Evolutionary conservation across 139 green algal species (phyloP).

Genomic region (Klebsormidium nitens): DNA sequence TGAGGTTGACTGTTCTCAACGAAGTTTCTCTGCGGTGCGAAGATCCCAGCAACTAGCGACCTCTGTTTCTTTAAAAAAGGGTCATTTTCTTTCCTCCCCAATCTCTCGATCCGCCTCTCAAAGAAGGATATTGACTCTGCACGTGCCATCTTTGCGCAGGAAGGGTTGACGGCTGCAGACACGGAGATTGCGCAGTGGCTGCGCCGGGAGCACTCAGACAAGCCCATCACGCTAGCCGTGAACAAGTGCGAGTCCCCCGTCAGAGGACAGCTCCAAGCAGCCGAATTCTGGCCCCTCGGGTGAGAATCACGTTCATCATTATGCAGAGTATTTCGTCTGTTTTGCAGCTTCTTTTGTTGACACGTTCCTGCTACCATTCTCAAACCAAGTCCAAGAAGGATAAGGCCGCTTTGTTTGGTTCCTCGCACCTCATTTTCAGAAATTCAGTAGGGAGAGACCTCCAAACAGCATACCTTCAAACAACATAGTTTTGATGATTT

Average conservation of each 20-base stretch:
- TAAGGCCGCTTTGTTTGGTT: too few relatives aligned
- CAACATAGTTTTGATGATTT: too few relatives aligned
- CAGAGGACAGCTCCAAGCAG: slow-evolving; percentile 68
- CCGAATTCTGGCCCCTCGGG: slow-evolving; percentile 83
- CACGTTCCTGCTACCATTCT: not conserved
- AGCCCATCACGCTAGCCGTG: slow-evolving; percentile 78
- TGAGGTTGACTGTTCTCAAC: not conserved
- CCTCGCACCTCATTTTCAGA: too few relatives aligned
- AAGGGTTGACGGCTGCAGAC: slow-evolving; percentile 28
- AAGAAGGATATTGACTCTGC: not conserved
- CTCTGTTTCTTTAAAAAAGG: too few relatives aligned
- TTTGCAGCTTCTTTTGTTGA: not conserved
- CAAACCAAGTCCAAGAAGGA: too few relatives aligned
- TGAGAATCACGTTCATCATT: slow-evolving; percentile 4
- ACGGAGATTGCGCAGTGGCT: slow-evolving; percentile 87
- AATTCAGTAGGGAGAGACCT: too few relatives aligned
- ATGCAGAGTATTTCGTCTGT: not conserved
- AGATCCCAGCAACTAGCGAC: too few relatives aligned
- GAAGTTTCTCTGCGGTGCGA: not conserved
- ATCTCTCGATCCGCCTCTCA: too few relatives aligned
- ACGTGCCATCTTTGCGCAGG: slow-evolving; percentile 5
- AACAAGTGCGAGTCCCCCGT: slow-evolving; percentile 95
- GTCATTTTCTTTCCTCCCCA: too few relatives aligned
- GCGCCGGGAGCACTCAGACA: slow-evolving; percentile 54
- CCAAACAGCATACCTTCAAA: too few relatives aligned